These are phyloP conservation scores for Nannochloropsis salina DNA, from an alignment of 108 stramenopile genomes.

Conservation along the genomic window DNA sequence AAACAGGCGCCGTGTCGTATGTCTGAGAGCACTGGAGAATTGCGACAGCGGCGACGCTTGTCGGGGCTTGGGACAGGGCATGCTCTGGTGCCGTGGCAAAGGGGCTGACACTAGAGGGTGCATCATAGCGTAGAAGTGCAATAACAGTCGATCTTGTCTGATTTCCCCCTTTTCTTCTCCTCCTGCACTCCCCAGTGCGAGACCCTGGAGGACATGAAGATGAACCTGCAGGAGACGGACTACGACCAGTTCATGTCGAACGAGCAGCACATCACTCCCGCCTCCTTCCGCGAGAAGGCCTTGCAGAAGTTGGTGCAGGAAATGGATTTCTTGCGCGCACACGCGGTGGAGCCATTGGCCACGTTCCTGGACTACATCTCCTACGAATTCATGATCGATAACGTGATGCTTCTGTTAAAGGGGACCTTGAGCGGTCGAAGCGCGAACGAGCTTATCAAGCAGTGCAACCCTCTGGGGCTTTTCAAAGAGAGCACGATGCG, in stretches of 20 bases:
- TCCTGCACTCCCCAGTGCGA: conserved; percentile 75
- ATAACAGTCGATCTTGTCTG: background rate
- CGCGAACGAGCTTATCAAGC: conserved; percentile 90
- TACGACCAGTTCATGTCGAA: conserved; percentile 80
- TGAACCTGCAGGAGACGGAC: conserved; percentile 96
- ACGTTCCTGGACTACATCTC: conserved; percentile 98
- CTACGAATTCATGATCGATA: conserved; percentile 99
- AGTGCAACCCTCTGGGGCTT: conserved; percentile 97
- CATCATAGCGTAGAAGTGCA: too few relatives aligned
- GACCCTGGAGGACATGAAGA: conserved; percentile 84
- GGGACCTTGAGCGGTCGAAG: conserved; percentile 87
- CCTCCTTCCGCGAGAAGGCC: conserved; percentile 37
- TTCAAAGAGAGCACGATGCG: conserved; percentile 96
- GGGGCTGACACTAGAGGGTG: too few relatives aligned
- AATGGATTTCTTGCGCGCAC: conserved; percentile 93
- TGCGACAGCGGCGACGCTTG: too few relatives aligned
- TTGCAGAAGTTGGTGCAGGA: conserved; percentile 75
- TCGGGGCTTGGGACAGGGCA: too few relatives aligned
- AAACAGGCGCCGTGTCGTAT: too few relatives aligned
- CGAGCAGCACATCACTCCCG: conserved; percentile 51
- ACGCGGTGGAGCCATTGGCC: conserved; percentile 85
- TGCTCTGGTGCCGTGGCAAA: too few relatives aligned
- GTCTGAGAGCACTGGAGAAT: too few relatives aligned
- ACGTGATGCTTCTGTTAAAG: conserved; percentile 96
- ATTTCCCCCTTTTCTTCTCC: background rate